These are phyloP conservation scores for Kurtzmaniella quercitrusa DNA, from an alignment of 1,139 yeast species.

Conservation along the genomic window DNA sequence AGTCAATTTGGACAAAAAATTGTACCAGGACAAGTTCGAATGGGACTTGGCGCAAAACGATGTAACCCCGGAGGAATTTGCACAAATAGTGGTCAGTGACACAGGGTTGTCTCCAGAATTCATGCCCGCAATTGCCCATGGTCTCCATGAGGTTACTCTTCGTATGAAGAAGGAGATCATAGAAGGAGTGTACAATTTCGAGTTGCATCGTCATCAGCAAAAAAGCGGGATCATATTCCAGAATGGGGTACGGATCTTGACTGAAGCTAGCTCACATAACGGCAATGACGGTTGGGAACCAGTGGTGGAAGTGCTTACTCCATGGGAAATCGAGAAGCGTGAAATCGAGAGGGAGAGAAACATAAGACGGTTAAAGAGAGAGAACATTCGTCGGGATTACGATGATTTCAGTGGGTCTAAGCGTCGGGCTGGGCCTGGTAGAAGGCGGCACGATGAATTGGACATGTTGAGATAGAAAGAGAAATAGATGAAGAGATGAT, in stretches of 20 bases:
- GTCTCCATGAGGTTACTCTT: slow-evolving; percentile 75
- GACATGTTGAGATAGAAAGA: slow-evolving; percentile 30
- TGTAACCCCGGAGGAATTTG: slow-evolving; percentile 80
- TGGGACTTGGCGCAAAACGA: slow-evolving; percentile 77
- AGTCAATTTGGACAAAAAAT: slow-evolving; percentile 76
- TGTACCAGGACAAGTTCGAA: slow-evolving; percentile 90
- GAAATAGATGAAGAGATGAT: slow-evolving; percentile 8
- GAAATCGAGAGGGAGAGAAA: slow-evolving; percentile 94
- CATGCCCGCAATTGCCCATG: slow-evolving; percentile 83
- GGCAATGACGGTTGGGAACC: slow-evolving; percentile 84
- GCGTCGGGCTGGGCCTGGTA: slow-evolving; percentile 42
- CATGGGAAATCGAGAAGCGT: slow-evolving; percentile 91
- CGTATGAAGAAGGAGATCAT: slow-evolving; percentile 77
- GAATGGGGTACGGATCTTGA: slow-evolving; percentile 40
- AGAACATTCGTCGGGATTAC: slow-evolving; percentile 63
- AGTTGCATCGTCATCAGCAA: slow-evolving; percentile 43
- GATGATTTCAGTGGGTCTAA: slow-evolving; percentile 33
- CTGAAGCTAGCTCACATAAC: slow-evolving; percentile 42
- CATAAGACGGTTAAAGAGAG: slow-evolving; percentile 83
- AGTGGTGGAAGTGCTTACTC: slow-evolving; percentile 75
- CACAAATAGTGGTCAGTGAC: slow-evolving; percentile 76
- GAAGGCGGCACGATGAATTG: slow-evolving; percentile 55
- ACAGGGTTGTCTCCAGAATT: slow-evolving; percentile 83
- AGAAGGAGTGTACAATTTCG: slow-evolving; percentile 65
- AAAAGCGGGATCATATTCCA: slow-evolving; percentile 42